These are phyloP conservation scores for Cryptosporidium felis DNA, from an alignment of 169 alveolate species.

Conservation along the genomic window DNA sequence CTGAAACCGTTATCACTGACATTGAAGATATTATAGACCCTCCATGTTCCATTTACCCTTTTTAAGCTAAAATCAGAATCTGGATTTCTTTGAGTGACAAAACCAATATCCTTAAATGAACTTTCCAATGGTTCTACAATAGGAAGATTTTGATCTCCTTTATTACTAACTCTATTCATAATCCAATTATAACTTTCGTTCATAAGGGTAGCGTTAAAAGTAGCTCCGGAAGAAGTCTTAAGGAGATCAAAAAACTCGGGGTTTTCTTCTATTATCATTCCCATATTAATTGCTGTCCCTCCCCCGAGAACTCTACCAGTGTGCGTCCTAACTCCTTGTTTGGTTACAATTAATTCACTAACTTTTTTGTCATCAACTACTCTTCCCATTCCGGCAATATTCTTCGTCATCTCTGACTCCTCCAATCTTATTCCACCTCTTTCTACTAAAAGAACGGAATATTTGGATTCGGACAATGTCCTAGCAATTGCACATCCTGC, in stretches of 20 bases:
- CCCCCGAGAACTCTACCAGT: conserved; percentile 77
- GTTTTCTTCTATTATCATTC: conserved; percentile 76
- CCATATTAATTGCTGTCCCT: conserved; percentile 80
- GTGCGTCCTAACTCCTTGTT: conserved; percentile 77
- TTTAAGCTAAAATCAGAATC: conserved; percentile 45
- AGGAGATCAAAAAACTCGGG: conserved; percentile 71
- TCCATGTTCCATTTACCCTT: conserved; percentile 59
- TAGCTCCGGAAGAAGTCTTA: conserved; percentile 64
- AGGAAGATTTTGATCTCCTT: conserved; percentile 50
- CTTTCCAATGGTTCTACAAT: conserved; percentile 61
- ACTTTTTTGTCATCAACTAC: conserved; percentile 75
- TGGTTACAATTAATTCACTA: conserved; percentile 74
- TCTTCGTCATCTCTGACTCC: conserved; percentile 67
- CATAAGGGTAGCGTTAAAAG: conserved; percentile 51
- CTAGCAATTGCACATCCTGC: conserved; percentile 80
- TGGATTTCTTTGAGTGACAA: conserved; percentile 39
- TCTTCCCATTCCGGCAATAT: conserved; percentile 75
- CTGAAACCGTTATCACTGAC: conserved; percentile 47
- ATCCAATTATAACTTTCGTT: conserved; percentile 68
- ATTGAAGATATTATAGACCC: conserved; percentile 53
- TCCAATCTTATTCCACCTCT: conserved; percentile 76
- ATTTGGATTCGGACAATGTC: conserved; percentile 74
- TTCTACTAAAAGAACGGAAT: conserved; percentile 76
- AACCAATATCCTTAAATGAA: conserved; percentile 38
- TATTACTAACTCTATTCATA: conserved; percentile 36